Evolutionary conservation across 441 rosid species (phyloP).

Genomic region (Pelargonium australe): DNA sequence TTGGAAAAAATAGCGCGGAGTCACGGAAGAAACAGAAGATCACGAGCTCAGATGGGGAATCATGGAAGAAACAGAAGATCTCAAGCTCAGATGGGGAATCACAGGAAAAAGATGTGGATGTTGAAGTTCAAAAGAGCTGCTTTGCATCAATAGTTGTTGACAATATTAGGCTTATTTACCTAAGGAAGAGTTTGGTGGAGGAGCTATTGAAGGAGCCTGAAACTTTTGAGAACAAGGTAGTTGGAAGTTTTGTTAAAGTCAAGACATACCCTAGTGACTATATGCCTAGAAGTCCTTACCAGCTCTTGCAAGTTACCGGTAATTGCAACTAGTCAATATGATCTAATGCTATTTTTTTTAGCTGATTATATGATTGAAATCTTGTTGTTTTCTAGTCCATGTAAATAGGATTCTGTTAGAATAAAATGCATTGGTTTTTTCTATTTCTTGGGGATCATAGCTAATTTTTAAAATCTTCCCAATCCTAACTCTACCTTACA

Average conservation of each 20-base stretch:
- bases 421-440: no score
- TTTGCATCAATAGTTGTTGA: slow-evolving; percentile 39
- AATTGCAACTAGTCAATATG: background rate
- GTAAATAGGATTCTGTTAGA: no score
- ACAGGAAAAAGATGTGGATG: slow-evolving; percentile 11
- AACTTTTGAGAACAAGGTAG: slow-evolving; percentile 37
- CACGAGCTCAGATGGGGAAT: background rate
- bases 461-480: no score
- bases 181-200: slow-evolving; percentile 45
- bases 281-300: slow-evolving; percentile 28
- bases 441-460: no score
- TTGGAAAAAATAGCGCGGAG: background rate
- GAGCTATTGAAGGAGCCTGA: slow-evolving; percentile 33
- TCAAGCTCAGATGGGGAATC: slow-evolving; percentile 6
- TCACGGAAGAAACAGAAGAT: slow-evolving; percentile 17
- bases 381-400: no score
- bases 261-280: slow-evolving; percentile 34
- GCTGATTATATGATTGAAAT: no score
- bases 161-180: slow-evolving; percentile 48
- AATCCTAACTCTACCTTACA: no score
- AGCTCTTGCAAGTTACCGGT: slow-evolving; percentile 56
- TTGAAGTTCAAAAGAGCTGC: slow-evolving; percentile 23
- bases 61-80: slow-evolving; percentile 19
- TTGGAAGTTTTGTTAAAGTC: slow-evolving; percentile 63
- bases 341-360: no score